phyloP scores from a whole-genome alignment of 1,284 basidiomycete genomes.

The Porogramme epimiltina region DNA sequence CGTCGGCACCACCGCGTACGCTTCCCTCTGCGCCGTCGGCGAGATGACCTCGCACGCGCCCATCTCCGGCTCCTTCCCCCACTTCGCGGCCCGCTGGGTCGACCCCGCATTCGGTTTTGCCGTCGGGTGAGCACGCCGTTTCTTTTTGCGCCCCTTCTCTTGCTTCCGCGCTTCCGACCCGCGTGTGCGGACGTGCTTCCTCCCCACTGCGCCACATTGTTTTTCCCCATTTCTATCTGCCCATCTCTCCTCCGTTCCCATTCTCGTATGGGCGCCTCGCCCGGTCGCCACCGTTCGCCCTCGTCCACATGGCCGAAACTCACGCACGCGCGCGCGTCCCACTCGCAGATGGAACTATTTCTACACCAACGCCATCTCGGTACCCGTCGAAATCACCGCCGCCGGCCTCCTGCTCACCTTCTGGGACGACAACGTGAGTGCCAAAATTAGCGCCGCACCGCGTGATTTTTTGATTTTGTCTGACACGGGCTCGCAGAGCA shows the following conservation, averaged over 20 bases:
- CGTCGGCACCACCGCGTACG: conserved; percentile 64
- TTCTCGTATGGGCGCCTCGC: too few species aligned
- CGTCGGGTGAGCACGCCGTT: conserved; percentile 29
- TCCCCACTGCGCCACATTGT: not conserved
- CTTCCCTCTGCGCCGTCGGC: conserved; percentile 65
- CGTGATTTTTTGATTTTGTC: not conserved
- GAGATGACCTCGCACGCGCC: conserved; percentile 76
- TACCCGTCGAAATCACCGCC: conserved; percentile 79
- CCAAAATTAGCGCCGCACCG: conserved; percentile 18
- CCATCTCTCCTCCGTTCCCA: too few species aligned
- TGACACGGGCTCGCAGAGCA: conserved; percentile 34
- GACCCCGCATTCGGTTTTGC: conserved; percentile 80
- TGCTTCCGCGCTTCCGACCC: not conserved
- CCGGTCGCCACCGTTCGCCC: too few species aligned
- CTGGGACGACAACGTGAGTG: conserved; percentile 66
- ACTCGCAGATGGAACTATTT: conserved; percentile 42
- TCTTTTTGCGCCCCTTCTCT: not conserved
- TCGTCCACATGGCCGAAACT: too few species aligned
- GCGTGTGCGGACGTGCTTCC: not conserved
- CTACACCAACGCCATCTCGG: conserved; percentile 58
- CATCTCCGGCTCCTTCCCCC: conserved; percentile 74
- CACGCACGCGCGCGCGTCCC: not conserved
- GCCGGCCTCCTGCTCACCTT: conserved; percentile 74
- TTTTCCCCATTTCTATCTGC: not conserved
- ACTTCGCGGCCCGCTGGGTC: conserved; percentile 72